phyloP scores from a whole-genome alignment of 805 yeast species.

The Priceomyces castillae region DNA sequence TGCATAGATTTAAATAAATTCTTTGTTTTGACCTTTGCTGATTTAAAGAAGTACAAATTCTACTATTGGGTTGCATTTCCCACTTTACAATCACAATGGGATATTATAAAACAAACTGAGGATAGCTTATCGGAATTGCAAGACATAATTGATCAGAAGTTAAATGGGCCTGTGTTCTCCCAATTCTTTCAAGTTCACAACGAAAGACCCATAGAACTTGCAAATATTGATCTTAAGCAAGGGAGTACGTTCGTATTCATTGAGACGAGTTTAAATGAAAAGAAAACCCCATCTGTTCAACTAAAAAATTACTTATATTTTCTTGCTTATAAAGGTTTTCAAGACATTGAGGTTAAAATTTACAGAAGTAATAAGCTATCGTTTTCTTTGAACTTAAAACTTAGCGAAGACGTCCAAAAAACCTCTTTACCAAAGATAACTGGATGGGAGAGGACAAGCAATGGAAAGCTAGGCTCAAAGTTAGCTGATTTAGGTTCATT shows the following conservation, averaged over 20 bases:
- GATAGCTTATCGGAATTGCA: background rate
- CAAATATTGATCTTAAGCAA: background rate
- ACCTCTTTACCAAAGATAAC: conserved; percentile 42
- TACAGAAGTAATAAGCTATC: conserved; percentile 21
- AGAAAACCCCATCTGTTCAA: conserved; percentile 46
- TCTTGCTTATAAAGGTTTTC: conserved; percentile 30
- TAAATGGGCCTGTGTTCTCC: background rate
- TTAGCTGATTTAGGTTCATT: conserved; percentile 77
- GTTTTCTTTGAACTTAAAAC: conserved; percentile 15
- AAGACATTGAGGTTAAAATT: conserved; percentile 19
- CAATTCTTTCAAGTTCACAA: conserved; percentile 14
- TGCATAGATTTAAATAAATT: conserved; percentile 34
- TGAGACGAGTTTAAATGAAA: conserved; percentile 29
- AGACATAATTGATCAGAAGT: background rate
- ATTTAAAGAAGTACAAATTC: conserved; percentile 82
- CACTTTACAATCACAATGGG: conserved; percentile 54
- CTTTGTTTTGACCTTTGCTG: conserved; percentile 66
- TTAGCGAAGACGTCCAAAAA: conserved; percentile 8
- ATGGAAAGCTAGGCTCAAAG: conserved; percentile 76
- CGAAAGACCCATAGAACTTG: conserved; percentile 3
- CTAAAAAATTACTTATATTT: conserved; percentile 57
- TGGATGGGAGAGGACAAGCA: conserved; percentile 89
- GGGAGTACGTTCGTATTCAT: conserved; percentile 24
- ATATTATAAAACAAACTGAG: conserved; percentile 8
- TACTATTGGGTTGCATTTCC: conserved; percentile 92